These are phyloP conservation scores for Acmispon strigosus DNA, from an alignment of 306 rosid genomes.

Conservation along the genomic window DNA sequence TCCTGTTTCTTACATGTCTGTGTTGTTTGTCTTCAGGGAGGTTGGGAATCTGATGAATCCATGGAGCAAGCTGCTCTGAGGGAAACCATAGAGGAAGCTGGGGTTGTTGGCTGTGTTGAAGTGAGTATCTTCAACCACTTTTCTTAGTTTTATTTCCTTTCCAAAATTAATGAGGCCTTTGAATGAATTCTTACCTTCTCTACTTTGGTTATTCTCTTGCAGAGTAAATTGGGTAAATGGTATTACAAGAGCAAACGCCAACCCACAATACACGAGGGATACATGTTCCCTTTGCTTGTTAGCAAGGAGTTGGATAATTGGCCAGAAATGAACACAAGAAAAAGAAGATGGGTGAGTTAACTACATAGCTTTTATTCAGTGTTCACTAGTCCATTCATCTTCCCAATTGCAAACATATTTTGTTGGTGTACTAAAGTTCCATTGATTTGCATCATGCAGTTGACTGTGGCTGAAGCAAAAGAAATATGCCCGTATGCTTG, in stretches of 20 bases:
- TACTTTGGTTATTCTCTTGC: conserved; percentile 20
- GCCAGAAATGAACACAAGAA: conserved; percentile 68
- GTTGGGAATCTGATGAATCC: conserved; percentile 88
- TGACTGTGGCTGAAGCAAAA: conserved; percentile 67
- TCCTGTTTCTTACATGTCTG: conserved; percentile 12
- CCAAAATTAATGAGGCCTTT: neutral
- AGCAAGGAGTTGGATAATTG: conserved; percentile 53
- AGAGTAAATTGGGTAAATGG: conserved; percentile 71
- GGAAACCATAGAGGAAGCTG: conserved; percentile 92
- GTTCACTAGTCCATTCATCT: neutral
- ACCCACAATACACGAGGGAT: conserved; percentile 46
- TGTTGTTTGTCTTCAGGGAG: conserved; percentile 57
- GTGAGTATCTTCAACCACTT: conserved; percentile 40
- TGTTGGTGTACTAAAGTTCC: conserved; percentile 25
- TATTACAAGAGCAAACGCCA: conserved; percentile 73
- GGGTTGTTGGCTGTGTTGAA: conserved; percentile 64
- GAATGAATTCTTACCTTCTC: conserved; percentile 13
- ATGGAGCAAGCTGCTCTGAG: conserved; percentile 79
- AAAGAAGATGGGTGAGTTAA: conserved; percentile 74
- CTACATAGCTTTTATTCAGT: neutral
- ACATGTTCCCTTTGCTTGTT: conserved; percentile 84
- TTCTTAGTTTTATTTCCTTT: neutral
- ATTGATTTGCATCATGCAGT: conserved; percentile 39
- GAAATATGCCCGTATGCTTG: conserved; percentile 76
- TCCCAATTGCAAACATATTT: conserved; percentile 6